phyloP scores from a whole-genome alignment of 768 basidiomycete species.

The Rhizopogon roseolus region DNA sequence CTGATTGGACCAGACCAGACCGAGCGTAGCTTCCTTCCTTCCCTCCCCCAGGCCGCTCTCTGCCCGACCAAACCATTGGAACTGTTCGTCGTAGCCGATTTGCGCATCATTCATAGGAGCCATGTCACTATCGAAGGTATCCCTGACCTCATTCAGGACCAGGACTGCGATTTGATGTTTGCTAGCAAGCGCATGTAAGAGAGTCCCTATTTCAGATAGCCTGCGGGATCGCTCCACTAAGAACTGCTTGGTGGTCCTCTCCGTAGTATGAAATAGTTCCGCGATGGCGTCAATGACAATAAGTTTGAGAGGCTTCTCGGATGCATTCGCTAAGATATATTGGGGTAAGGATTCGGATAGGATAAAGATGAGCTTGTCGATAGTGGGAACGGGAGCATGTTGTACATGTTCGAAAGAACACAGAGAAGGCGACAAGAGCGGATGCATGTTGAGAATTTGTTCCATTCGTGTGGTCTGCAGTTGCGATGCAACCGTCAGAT shows the following conservation, averaged over 20 bases:
- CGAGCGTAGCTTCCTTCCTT: slow-evolving; percentile 76
- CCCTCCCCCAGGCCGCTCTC: slow-evolving; percentile 53
- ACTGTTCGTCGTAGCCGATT: slow-evolving; percentile 66
- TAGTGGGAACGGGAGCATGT: slow-evolving; percentile 52
- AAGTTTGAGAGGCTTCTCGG: slow-evolving; percentile 61
- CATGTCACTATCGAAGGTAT: slow-evolving; percentile 50
- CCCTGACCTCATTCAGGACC: slow-evolving; percentile 86
- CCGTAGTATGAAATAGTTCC: slow-evolving; percentile 71
- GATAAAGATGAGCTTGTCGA: slow-evolving; percentile 49
- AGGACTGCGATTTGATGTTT: slow-evolving; percentile 66
- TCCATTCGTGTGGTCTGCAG: slow-evolving; percentile 66
- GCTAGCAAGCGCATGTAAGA: slow-evolving; percentile 68
- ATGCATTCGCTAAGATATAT: slow-evolving; percentile 36
- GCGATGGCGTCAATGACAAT: slow-evolving; percentile 86
- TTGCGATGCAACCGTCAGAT: slow-evolving; percentile 67
- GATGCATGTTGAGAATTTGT: slow-evolving; percentile 55
- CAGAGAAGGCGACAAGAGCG: slow-evolving; percentile 35
- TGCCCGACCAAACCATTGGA: slow-evolving; percentile 70
- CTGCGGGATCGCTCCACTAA: slow-evolving; percentile 71
- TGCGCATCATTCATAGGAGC: slow-evolving; percentile 21
- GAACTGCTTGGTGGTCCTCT: slow-evolving; percentile 53
- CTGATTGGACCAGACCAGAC: slow-evolving; percentile 92
- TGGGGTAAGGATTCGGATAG: slow-evolving; percentile 50
- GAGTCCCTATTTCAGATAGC: slow-evolving; percentile 59
- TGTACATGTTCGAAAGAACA: slow-evolving; percentile 56